Percentiles rank a stretch among this genome's conserved stretches.
phyloP scores from a whole-genome alignment of 257 asterid genomes.

The Rehmannia glutinosa region DNA sequence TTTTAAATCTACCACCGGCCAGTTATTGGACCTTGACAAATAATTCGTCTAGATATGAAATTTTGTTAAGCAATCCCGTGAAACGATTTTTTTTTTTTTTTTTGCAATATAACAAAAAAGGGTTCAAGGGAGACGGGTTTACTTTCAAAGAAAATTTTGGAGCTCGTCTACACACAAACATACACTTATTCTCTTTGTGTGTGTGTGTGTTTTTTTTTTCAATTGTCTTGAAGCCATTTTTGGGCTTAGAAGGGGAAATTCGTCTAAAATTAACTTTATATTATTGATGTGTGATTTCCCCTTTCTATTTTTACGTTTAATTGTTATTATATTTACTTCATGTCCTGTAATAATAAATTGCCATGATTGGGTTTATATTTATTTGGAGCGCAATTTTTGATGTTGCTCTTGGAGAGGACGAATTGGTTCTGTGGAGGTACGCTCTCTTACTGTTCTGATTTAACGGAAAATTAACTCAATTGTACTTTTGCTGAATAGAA shows the following conservation, averaged over 20 bases:
- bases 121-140: no score
- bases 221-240: neutral
- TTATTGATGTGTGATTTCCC: neutral
- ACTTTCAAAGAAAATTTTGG: no score
- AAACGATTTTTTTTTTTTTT: no score
- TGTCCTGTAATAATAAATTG: neutral
- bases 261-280: no score
- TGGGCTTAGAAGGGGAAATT: neutral
- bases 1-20: no score
- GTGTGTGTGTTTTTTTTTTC: no score
- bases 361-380: neutral
- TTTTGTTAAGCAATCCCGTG: no score
- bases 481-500: neutral
- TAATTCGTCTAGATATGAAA: no score
- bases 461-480: constrained; percentile 12
- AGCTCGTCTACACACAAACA: neutral
- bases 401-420: constrained; percentile 11
- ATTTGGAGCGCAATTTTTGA: constrained; percentile 6
- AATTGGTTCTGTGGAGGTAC: constrained; percentile 18
- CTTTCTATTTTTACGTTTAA: neutral
- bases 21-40: no score
- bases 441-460: constrained; percentile 16
- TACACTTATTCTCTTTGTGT: neutral
- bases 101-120: no score
- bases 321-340: neutral